Conservation (phyloP, 768 basidiomycete species). For the Mycena rebaudengoi region DNA sequence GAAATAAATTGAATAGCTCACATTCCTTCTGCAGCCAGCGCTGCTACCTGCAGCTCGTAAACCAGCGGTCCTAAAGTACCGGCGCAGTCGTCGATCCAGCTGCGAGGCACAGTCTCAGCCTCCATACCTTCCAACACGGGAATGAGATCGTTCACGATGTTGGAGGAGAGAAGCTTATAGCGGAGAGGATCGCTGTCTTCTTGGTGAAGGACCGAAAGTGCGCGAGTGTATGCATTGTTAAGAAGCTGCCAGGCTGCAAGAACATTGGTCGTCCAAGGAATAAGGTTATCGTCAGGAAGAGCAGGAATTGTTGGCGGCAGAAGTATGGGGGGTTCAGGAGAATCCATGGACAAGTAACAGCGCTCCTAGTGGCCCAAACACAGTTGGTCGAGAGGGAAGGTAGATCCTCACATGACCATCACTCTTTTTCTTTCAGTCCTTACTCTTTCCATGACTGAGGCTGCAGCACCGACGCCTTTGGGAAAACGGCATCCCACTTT, state of each 20-base stretch:
- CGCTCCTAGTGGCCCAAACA: too few species aligned
- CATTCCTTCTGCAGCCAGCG: neutral
- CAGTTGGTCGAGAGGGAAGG: neutral
- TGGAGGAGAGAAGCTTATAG: neutral
- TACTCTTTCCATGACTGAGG: too few species aligned
- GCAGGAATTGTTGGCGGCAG: neutral
- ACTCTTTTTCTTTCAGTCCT: too few species aligned
- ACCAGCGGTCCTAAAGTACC: neutral
- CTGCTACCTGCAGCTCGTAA: neutral
- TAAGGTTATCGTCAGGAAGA: neutral
- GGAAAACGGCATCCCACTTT: neutral
- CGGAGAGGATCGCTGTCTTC: neutral
- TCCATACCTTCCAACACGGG: slow-evolving; percentile 2
- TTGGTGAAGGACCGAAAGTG: neutral
- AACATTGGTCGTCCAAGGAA: slow-evolving; percentile 6
- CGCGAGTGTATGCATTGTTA: neutral
- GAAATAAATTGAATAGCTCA: too few species aligned
- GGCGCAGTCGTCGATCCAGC: neutral
- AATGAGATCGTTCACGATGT: neutral
- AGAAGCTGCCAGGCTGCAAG: neutral
- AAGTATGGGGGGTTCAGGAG: too few species aligned
- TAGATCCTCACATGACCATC: neutral
- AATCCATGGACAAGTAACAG: too few species aligned
- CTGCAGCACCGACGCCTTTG: neutral
- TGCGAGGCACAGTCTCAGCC: neutral